phyloP scores from a whole-genome alignment of 768 basidiomycete genomes.

The Hericium rajendrae region DNA sequence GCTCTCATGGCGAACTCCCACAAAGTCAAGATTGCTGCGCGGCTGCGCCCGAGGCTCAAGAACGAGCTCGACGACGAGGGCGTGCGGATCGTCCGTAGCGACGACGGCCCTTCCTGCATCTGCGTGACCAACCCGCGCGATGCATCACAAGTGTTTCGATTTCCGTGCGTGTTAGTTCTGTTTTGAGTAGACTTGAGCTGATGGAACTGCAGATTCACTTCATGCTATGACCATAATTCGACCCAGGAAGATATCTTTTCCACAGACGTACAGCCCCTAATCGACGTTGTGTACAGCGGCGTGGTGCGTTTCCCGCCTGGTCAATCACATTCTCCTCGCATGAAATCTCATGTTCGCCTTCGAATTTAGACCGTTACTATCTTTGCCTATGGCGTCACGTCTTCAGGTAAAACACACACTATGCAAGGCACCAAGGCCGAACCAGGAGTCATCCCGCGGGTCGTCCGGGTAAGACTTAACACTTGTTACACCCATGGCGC shows the following conservation, averaged over 20 bases:
- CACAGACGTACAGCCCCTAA: conserved; percentile 64
- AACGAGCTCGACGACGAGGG: conserved; percentile 56
- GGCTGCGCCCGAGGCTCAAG: conserved; percentile 55
- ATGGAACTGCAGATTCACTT: conserved; percentile 45
- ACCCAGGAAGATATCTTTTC: conserved; percentile 72
- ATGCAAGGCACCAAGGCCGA: conserved; percentile 74
- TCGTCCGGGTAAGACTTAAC: conserved; percentile 48
- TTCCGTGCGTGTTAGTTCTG: conserved; percentile 40
- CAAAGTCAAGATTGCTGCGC: conserved; percentile 64
- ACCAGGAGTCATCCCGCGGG: conserved; percentile 81
- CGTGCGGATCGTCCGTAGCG: conserved; percentile 39
- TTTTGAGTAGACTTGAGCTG: background rate
- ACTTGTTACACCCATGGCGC: background rate
- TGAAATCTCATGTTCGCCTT: background rate
- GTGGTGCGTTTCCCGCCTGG: conserved; percentile 38
- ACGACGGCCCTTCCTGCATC: conserved; percentile 37
- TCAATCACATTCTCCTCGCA: background rate
- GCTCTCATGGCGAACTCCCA: conserved; percentile 18
- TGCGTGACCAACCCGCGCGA: conserved; percentile 66
- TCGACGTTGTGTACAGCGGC: conserved; percentile 71
- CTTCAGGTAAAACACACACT: conserved; percentile 86
- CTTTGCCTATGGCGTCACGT: conserved; percentile 87
- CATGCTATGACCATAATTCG: conserved; percentile 62
- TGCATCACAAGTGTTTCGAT: conserved; percentile 61
- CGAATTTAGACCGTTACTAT: conserved; percentile 64